phyloP scores from a whole-genome alignment of 768 basidiomycete genomes.

The Goffeauzyma gilvescens region DNA sequence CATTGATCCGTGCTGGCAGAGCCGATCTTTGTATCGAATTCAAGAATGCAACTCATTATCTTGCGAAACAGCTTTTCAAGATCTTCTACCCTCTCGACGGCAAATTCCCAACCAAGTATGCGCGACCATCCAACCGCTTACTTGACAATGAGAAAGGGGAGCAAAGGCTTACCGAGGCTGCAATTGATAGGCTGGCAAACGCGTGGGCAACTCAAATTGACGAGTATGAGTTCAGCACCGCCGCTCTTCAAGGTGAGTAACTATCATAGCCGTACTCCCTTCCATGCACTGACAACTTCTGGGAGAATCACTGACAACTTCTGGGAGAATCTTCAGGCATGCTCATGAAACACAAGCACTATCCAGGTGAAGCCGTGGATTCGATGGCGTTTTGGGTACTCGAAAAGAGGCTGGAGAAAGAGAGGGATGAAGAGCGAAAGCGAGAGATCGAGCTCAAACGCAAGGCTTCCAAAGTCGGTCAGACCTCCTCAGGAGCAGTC shows the following conservation, averaged over 20 bases:
- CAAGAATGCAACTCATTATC: constrained; percentile 58
- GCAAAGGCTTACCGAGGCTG: neutral
- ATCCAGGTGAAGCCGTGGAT: constrained; percentile 4
- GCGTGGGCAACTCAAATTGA: constrained; percentile 45
- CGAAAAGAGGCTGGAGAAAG: constrained; percentile 2
- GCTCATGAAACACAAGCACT: constrained; percentile 7
- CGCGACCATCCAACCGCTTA: neutral
- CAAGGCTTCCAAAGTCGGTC: neutral
- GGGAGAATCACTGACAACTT: too few relatives aligned
- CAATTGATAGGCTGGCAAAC: constrained; percentile 36
- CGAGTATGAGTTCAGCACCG: constrained; percentile 72
- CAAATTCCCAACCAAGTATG: neutral
- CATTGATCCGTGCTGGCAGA: constrained; percentile 76
- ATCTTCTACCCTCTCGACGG: constrained; percentile 44
- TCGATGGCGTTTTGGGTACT: neutral
- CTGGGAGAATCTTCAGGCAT: neutral
- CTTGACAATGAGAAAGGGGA: neutral
- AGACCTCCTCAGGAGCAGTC: too few relatives aligned
- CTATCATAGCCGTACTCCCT: too few relatives aligned
- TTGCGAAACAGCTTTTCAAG: constrained; percentile 55
- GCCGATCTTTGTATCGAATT: constrained; percentile 64
- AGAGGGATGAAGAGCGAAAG: neutral
- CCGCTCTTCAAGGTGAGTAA: constrained; percentile 62
- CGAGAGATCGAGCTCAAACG: neutral
- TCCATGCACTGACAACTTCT: too few relatives aligned